Conservation (phyloP, 495 filamentous ascomycete genomes). For the Podospora appendiculata region DNA sequence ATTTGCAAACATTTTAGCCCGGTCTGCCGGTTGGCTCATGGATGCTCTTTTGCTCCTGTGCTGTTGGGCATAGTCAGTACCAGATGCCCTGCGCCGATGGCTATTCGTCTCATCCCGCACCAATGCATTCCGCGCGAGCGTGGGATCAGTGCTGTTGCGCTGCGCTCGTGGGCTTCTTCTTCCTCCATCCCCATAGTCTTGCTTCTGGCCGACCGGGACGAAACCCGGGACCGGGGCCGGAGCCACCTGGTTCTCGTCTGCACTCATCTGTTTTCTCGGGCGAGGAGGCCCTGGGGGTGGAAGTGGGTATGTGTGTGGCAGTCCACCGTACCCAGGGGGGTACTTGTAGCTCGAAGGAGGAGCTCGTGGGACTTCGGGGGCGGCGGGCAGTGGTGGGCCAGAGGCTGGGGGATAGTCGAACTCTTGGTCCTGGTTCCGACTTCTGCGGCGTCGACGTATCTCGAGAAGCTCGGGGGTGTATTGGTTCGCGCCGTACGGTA, state of each 20-base stretch:
- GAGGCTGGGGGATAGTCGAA: constrained; percentile 16
- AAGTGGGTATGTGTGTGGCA: constrained; percentile 21
- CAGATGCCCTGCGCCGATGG: constrained; percentile 20
- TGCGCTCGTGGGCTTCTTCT: constrained; percentile 12
- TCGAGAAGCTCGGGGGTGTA: constrained; percentile 35
- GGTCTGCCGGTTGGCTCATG: constrained; percentile 11
- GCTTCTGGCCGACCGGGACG: neutral
- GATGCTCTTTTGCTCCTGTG: constrained; percentile 19
- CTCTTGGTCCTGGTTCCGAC: constrained; percentile 26
- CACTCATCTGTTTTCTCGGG: constrained; percentile 28
- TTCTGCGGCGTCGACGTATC: constrained; percentile 27
- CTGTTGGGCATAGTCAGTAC: constrained; percentile 15
- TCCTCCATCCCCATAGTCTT: constrained; percentile 10
- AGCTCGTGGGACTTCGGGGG: constrained; percentile 51
- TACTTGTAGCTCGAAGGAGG: constrained; percentile 52
- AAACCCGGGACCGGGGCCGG: constrained; percentile 14
- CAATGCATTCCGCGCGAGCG: constrained; percentile 4
- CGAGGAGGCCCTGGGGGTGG: constrained; percentile 14
- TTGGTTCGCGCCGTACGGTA: constrained; percentile 36
- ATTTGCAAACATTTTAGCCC: constrained; percentile 52
- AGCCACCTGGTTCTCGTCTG: constrained; percentile 31
- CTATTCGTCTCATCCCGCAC: constrained; percentile 8
- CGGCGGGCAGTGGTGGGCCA: constrained; percentile 37
- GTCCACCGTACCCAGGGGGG: constrained; percentile 35
- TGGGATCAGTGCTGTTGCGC: constrained; percentile 15